Percentiles rank a stretch among this genome's conserved stretches.
Conservation (phyloP, 805 yeast genomes). For the Pichia cephalocereana region DNA sequence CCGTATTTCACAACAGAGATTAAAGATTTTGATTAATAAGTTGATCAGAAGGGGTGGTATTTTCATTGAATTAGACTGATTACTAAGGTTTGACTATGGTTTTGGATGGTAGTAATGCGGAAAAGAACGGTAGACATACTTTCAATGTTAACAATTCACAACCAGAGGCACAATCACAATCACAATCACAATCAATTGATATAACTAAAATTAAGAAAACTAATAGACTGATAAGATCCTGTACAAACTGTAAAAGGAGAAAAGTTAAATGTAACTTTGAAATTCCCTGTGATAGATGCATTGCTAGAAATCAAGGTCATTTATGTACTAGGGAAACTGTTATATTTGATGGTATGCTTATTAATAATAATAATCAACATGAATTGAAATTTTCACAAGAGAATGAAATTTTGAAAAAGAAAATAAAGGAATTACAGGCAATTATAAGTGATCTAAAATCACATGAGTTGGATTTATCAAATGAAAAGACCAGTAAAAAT, state of each 20-base stretch:
- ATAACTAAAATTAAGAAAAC: constrained; percentile 18
- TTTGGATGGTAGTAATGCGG: no score
- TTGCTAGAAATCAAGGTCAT: constrained; percentile 23
- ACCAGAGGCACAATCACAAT: not conserved
- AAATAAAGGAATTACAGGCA: constrained; percentile 20
- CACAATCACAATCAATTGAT: constrained; percentile 3
- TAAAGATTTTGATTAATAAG: no score
- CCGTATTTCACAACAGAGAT: no score
- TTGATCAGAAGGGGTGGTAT: no score
- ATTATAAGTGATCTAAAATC: constrained; percentile 10
- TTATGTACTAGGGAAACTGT: constrained; percentile 27
- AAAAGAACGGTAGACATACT: no score
- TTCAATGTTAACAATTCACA: no score
- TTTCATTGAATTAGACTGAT: no score
- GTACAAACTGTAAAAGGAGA: constrained; percentile 36
- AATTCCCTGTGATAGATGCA: constrained; percentile 38
- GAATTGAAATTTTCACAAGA: constrained; percentile 21
- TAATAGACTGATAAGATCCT: constrained; percentile 32
- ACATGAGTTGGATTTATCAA: not conserved
- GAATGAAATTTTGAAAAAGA: constrained; percentile 21
- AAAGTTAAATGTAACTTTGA: constrained; percentile 42
- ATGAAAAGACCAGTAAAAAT: not conserved
- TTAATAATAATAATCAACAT: constrained; percentile 17
- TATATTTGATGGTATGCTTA: constrained; percentile 25
- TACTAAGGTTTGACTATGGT: no score